Base-by-base conservation (phyloP, 768 basidiomycete species). In the Lentinula aciculospora region DNA sequence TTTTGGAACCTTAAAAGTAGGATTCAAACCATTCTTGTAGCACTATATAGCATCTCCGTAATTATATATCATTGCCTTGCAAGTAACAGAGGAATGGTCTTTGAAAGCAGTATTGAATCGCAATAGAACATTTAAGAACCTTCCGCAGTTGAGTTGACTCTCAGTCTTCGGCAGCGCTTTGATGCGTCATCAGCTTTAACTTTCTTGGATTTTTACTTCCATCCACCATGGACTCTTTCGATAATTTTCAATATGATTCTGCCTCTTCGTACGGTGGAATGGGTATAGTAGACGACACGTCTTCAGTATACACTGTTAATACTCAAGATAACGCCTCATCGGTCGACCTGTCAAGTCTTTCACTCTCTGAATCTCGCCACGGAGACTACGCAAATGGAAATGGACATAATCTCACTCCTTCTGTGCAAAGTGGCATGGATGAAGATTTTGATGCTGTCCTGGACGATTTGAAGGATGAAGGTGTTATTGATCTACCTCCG, bases 401-500 rank as follows among this genome's bases (percentile, higher is more conserved):
- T 61, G 67, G 68, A 37, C 73, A 70, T 53, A 25, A 2, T 5
- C 69, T 65, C 57, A 67, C 71, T 53, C 60, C 72, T 4, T 65
- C 67, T 29, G 55, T 64, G 46, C 70, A 67, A 27, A 68, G 71
- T 7, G 69, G 64, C 5, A 68, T 86, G 47, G 89, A 92, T 58
- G 93, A 94, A 55, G 94, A 96, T 66, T 92, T 94, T 62, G 92
- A 95, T 69, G 88, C 83, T 6, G 89, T 93, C 45, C 74, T 96
- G 37, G 94, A 95, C 60, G 94, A 95, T 68, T 68, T 94, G 65
- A 94, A 92, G 72, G 89, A 92, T 62, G 92, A 90, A 63, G 77
- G 76, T 36, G 76, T 82, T 15, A 78, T 93, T 32, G 89, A 94
- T 74, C 70, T 95, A 51, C 93, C 93, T 2, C 84, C 89, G 9